Conservation (phyloP, 495 filamentous ascomycete genomes). For the Cudoniella acicularis region DNA sequence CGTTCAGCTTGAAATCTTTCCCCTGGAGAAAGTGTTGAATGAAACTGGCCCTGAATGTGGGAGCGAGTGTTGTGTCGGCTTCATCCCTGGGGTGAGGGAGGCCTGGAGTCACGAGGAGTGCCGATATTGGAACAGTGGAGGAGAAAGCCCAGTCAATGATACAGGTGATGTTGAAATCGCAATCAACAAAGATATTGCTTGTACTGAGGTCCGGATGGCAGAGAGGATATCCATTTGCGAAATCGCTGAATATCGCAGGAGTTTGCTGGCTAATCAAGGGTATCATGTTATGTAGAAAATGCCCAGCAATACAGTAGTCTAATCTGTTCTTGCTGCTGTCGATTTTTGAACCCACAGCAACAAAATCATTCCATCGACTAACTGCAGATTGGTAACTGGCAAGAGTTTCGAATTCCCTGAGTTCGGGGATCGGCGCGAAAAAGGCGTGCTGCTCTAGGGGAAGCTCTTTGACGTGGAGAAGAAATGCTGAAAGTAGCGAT, state of each 20-base stretch:
- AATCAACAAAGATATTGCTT: conserved; percentile 24
- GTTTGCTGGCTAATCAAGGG: conserved; percentile 11
- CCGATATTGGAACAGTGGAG: not conserved
- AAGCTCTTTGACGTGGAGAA: conserved; percentile 6
- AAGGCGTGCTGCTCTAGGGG: conserved; percentile 14
- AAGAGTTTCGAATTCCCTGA: conserved; percentile 11
- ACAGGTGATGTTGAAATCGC: not conserved
- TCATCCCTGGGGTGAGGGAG: not conserved
- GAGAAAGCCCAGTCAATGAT: conserved; percentile 24
- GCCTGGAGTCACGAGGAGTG: not conserved
- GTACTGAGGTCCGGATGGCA: conserved; percentile 16
- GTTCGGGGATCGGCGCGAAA: conserved; percentile 18
- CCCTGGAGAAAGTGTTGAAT: not conserved
- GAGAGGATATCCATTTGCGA: conserved; percentile 15
- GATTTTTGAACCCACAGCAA: conserved; percentile 27
- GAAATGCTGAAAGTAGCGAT: conserved; percentile 11
- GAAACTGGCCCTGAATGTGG: not conserved
- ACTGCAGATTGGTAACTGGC: conserved; percentile 8
- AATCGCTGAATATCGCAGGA: no score
- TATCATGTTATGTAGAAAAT: conserved; percentile 29
- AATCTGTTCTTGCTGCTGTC: conserved; percentile 28
- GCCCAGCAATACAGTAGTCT: conserved; percentile 31
- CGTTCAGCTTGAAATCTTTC: not conserved
- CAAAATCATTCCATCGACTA: conserved; percentile 28
- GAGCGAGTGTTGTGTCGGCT: conserved; percentile 1